Conservation (phyloP, 1,284 basidiomycete genomes). For the Afroboletus lepidellus region DNA sequence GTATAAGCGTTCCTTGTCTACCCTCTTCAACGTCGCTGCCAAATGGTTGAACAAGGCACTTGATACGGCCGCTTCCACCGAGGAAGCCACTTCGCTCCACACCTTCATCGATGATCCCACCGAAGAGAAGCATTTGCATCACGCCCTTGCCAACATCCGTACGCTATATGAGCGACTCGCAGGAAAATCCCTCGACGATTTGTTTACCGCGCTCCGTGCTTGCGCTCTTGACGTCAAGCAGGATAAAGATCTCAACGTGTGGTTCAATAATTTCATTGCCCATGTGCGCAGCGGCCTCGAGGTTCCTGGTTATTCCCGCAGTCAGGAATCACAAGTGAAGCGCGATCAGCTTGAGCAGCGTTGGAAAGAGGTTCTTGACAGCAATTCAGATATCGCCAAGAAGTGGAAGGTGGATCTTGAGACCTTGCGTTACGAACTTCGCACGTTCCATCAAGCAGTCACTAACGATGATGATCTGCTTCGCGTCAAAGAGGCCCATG, state of each 20-base stretch:
- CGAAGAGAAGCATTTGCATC: slow-evolving; percentile 53
- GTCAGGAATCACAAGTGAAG: slow-evolving; percentile 43
- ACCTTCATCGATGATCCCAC: slow-evolving; percentile 58
- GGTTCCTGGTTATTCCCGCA: slow-evolving; percentile 49
- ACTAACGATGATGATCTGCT: slow-evolving; percentile 47
- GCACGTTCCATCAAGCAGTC: slow-evolving; percentile 45
- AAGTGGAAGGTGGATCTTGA: slow-evolving; percentile 54
- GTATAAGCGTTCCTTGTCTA: slow-evolving; percentile 55
- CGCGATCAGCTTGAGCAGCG: slow-evolving; percentile 45
- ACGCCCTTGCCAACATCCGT: slow-evolving; percentile 46
- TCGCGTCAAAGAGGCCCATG: slow-evolving; percentile 45
- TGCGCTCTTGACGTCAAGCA: slow-evolving; percentile 46
- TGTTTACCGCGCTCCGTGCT: slow-evolving; percentile 39
- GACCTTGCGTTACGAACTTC: slow-evolving; percentile 42
- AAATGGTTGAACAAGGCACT: slow-evolving; percentile 56
- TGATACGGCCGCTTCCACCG: slow-evolving; percentile 45
- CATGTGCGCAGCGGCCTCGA: slow-evolving; percentile 47
- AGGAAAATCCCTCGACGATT: slow-evolving; percentile 43
- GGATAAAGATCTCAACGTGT: slow-evolving; percentile 47
- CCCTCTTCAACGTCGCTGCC: slow-evolving; percentile 52
- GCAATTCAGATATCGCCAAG: slow-evolving; percentile 39
- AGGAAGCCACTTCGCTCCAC: slow-evolving; percentile 42
- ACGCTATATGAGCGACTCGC: slow-evolving; percentile 51
- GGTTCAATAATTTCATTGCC: slow-evolving; percentile 49
- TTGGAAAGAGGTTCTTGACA: slow-evolving; percentile 49